These are phyloP conservation scores for Aspergillus funiculosus DNA, from an alignment of 495 filamentous ascomycete species.

Conservation along the genomic window DNA sequence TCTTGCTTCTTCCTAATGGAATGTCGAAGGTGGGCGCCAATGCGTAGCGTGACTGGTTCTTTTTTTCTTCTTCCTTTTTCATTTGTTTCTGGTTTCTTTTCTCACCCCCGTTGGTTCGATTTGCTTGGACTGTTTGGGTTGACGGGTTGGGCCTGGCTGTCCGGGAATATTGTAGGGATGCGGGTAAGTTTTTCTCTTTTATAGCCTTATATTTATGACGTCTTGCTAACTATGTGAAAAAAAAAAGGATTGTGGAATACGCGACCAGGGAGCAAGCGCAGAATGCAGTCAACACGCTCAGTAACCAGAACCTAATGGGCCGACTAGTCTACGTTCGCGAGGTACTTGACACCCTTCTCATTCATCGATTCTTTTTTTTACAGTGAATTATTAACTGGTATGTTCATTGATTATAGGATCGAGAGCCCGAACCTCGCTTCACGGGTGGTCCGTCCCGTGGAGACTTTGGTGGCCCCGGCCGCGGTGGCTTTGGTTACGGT, in stretches of 20 bases:
- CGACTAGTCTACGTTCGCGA: constrained; percentile 97
- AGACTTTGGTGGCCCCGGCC: constrained; percentile 53
- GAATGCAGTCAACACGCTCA: constrained; percentile 93
- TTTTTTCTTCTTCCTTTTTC: constrained; percentile 48
- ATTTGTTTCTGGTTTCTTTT: constrained; percentile 43
- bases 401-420: constrained; percentile 58
- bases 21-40: constrained; percentile 99
- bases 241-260: constrained; percentile 99
- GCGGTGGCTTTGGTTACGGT: constrained; percentile 36
- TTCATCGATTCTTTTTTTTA: neutral
- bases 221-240: constrained; percentile 21
- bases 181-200: constrained; percentile 62
- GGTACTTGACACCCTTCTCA: constrained; percentile 46
- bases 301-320: constrained; percentile 98
- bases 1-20: constrained; percentile 99
- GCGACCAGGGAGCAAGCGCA: constrained; percentile 98
- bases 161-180: constrained; percentile 93
- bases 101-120: constrained; percentile 24
- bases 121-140: constrained; percentile 95
- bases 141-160: constrained; percentile 96
- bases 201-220: neutral
- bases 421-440: constrained; percentile 93
- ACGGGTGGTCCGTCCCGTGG: constrained; percentile 67
- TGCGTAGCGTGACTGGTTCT: constrained; percentile 79
- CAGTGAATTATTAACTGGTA: neutral